Conservation (phyloP, 1,284 basidiomycete genomes). For the Fistulina hepatica region DNA sequence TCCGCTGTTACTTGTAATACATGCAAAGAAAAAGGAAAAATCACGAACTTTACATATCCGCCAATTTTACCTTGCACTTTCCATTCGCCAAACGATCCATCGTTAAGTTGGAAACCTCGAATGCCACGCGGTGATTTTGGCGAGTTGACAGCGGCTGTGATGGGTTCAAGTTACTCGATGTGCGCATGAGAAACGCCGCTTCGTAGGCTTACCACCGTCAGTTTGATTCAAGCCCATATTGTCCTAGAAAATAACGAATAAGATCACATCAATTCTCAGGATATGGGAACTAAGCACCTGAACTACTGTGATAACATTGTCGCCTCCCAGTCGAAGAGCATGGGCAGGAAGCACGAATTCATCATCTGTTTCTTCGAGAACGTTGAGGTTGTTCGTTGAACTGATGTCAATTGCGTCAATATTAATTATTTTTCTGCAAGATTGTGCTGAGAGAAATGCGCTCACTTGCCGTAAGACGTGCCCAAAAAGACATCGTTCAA, state of each 20-base stretch:
- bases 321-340: conserved; percentile 34
- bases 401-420: no score
- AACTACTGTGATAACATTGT: conserved; percentile 68
- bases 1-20: not conserved
- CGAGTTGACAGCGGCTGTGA: conserved; percentile 21
- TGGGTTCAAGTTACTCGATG: conserved; percentile 5
- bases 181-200: not conserved
- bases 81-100: conserved; percentile 56
- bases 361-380: conserved; percentile 52
- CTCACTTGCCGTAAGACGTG: conserved; percentile 62
- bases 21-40: not conserved
- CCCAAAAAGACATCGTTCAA: conserved; percentile 64
- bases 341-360: conserved; percentile 49
- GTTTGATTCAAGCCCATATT: conserved; percentile 71
- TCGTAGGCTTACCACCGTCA: conserved; percentile 28
- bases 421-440: not conserved
- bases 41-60: conserved; percentile 54
- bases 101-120: conserved; percentile 57
- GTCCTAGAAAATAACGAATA: conserved; percentile 34
- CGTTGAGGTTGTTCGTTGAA: conserved; percentile 50
- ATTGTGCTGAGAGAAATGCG: conserved; percentile 5
- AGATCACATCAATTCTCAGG: not conserved
- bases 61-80: conserved; percentile 75
- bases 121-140: conserved; percentile 68
- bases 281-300: conserved; percentile 33